A percentile compares a stretch with the other conserved stretches of the same genome.
phyloP scores from a whole-genome alignment of 176 grass and related monocot genomes.

The Thinopyrum elongatum region DNA sequence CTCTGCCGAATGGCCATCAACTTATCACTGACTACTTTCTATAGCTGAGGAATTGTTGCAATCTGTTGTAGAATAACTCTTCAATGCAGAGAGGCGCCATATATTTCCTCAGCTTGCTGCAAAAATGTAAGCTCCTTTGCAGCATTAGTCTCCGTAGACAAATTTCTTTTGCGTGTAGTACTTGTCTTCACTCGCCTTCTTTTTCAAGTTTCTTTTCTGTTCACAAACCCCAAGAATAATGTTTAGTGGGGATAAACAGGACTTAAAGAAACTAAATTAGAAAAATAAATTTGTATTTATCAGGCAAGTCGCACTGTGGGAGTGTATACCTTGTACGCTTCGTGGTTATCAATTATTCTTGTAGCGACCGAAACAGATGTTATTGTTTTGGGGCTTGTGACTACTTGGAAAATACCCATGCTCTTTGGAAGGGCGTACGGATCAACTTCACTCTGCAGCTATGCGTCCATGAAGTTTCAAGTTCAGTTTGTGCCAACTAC shows the following conservation, averaged over 20 bases:
- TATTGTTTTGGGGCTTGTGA: conserved; percentile 72
- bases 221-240: conserved; percentile 5
- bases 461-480: conserved; percentile 19
- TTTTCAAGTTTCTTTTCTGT: conserved; percentile 85
- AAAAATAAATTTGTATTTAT: not conserved
- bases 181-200: conserved; percentile 79
- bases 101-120: conserved; percentile 18
- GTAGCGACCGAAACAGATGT: conserved; percentile 66
- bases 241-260: not conserved
- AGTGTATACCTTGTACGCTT: conserved; percentile 82
- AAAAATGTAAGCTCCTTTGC: conserved; percentile 28
- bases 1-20: conserved; percentile 20
- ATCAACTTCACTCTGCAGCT: conserved; percentile 56
- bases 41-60: conserved; percentile 24
- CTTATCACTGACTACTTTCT: conserved; percentile 34
- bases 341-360: conserved; percentile 78
- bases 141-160: conserved; percentile 64
- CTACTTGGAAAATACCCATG: conserved; percentile 71
- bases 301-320: not conserved
- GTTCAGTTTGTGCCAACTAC: conserved; percentile 16
- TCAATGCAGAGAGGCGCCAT: conserved; percentile 18
- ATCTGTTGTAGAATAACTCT: conserved; percentile 43
- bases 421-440: conserved; percentile 72
- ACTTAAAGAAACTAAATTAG: not conserved
- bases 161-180: conserved; percentile 90